Evolutionary conservation across 2,329 filamentous ascomycete species (phyloP), one percentile per base, ranked within the genome.

Genomic region (Nemania abortiva): DNA sequence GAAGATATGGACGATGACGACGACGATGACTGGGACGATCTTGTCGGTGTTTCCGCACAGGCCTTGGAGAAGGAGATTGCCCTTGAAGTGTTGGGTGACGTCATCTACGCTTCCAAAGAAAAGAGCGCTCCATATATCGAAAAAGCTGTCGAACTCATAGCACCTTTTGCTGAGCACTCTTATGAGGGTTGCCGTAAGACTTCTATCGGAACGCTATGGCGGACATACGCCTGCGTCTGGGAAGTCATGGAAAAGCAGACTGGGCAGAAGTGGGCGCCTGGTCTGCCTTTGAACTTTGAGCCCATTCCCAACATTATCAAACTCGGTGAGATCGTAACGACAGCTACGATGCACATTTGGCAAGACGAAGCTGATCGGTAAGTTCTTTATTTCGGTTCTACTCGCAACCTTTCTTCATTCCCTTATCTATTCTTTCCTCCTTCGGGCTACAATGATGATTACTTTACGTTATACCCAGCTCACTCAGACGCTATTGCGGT

Each of bases 61-160:
- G 94, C 95, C 27, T 89, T 97, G 76, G 96, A 98, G 86, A 98
- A 98, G 83, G 96, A 99, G 82, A 97, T 98, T 75, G 95, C 96
- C 45, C 90, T 97, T 53, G 96, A 99, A 81, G 95, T 98, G 6
- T 88, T 98, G 42, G 96, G 95, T 72, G 96, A 99, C 78, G 90
- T 99, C 70, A 91, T 98, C 77, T 94, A 89, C 79, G 87, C 87
- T 75, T 83, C 89, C 65, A 83, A 97, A 73, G 90, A 93, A 5
- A 77, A 72, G 70, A 77, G 77, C 56, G 72, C 74, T 10, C 75
- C 77, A 11, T 97, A 95, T 81, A 92, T 98, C 71, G 91, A 97
- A 84, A 92, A 93, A 85, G 94, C 94, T 7, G 89, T 99, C 70
- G 91, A 94, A 81, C 90, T 90, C 72, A 88, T 97, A 34, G 85